Percentiles rank a stretch among this genome's conserved stretches.
These are phyloP conservation scores for Saxophila tyrrhenica DNA, from an alignment of 495 filamentous ascomycete genomes.

Conservation along the genomic window DNA sequence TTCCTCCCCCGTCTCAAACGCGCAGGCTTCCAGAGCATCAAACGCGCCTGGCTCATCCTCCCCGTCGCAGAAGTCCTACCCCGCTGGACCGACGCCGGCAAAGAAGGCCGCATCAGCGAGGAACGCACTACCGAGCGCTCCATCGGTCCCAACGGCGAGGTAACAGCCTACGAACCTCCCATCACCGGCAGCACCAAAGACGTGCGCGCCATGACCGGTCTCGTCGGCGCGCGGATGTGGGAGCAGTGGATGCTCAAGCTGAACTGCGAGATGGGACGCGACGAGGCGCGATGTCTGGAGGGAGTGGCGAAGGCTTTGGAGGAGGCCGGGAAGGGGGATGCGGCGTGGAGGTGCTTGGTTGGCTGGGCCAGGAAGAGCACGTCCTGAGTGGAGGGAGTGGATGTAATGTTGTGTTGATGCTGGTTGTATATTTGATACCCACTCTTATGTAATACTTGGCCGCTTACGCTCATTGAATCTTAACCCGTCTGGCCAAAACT, in stretches of 20 bases:
- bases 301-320: conserved; percentile 70
- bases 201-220: conserved; percentile 46
- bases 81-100: conserved; percentile 36
- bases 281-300: conserved; percentile 52
- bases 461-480: not conserved
- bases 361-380: conserved; percentile 74
- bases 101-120: conserved; percentile 2
- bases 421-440: not conserved
- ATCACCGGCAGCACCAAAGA: conserved; percentile 16
- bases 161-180: conserved; percentile 8
- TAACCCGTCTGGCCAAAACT: not conserved
- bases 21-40: conserved; percentile 64
- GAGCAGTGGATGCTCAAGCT: conserved; percentile 89
- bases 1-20: conserved; percentile 65
- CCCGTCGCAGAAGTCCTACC: conserved; percentile 64
- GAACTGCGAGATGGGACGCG: conserved; percentile 69
- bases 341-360: conserved; percentile 74
- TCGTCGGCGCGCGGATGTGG: conserved; percentile 87
- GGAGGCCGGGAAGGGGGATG: conserved; percentile 66
- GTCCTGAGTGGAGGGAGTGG: not conserved
- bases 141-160: conserved; percentile 22
- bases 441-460: conserved; percentile 1
- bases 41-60: conserved; percentile 80
- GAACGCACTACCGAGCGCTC: conserved; percentile 2
- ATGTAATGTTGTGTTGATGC: not conserved